A percentile compares a stretch with the other conserved stretches of the same genome.
phyloP scores from a whole-genome alignment of 2,329 filamentous ascomycete genomes.

The Colletotrichum salicis region DNA sequence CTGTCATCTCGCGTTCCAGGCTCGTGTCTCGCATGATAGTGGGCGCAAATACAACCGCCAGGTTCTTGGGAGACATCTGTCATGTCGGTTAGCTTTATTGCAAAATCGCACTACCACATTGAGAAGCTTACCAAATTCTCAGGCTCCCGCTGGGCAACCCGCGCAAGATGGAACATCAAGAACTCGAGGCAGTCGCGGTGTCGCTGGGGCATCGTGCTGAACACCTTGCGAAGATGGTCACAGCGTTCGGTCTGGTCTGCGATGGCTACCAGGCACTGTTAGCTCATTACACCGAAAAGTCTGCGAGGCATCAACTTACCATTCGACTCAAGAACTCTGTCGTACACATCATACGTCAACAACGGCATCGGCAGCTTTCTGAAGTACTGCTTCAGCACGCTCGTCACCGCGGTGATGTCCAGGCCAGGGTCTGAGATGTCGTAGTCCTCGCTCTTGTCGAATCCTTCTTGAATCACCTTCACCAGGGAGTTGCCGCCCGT shows the following conservation, averaged over 20 bases:
- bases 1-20: slow-evolving; percentile 93
- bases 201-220: slow-evolving; percentile 81
- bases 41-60: slow-evolving; percentile 96
- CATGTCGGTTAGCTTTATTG: slow-evolving; percentile 1
- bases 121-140: slow-evolving; percentile 78
- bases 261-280: slow-evolving; percentile 62
- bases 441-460: slow-evolving; percentile 85
- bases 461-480: slow-evolving; percentile 89
- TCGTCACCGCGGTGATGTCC: slow-evolving; percentile 96
- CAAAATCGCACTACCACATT: too few relatives aligned
- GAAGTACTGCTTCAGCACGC: slow-evolving; percentile 97
- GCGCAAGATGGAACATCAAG: slow-evolving; percentile 89
- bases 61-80: slow-evolving; percentile 94
- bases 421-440: slow-evolving; percentile 94
- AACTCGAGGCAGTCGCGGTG: slow-evolving; percentile 94
- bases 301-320: slow-evolving; percentile 59
- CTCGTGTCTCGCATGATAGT: slow-evolving; percentile 95
- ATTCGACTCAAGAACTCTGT: slow-evolving; percentile 83
- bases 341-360: slow-evolving; percentile 92
- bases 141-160: slow-evolving; percentile 83
- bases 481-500: slow-evolving; percentile 93
- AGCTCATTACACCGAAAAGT: slow-evolving; percentile 36
- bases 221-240: slow-evolving; percentile 75
- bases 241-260: slow-evolving; percentile 75
- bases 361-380: slow-evolving; percentile 89